Conservation (phyloP, 306 rosid species). For the Acacia crassicarpa region DNA sequence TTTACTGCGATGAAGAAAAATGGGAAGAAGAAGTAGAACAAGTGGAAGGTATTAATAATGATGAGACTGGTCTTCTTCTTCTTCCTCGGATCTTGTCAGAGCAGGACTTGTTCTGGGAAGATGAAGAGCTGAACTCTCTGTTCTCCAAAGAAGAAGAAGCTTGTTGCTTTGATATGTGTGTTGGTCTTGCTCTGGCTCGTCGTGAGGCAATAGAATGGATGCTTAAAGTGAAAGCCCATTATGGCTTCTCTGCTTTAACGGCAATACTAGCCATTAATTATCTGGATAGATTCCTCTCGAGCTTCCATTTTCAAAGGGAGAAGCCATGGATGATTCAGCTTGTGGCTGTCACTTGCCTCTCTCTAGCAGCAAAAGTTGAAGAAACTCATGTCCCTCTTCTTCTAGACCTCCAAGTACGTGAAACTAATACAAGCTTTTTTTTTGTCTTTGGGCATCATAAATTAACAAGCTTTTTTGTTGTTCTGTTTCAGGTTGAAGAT, state of each 20-base stretch:
- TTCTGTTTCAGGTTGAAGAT: slow-evolving; percentile 62
- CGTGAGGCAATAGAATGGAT: slow-evolving; percentile 74
- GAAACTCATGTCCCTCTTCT: slow-evolving; percentile 92
- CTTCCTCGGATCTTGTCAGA: slow-evolving; percentile 53
- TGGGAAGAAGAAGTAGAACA: slow-evolving; percentile 53
- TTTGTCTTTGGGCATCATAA: background rate
- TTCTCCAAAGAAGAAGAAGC: slow-evolving; percentile 59
- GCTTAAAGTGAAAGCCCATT: slow-evolving; percentile 70
- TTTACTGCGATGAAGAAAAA: slow-evolving; percentile 73
- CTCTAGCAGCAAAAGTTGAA: slow-evolving; percentile 94
- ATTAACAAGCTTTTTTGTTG: background rate
- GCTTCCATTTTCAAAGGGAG: slow-evolving; percentile 67
- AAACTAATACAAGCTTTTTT: background rate
- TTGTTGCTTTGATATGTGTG: slow-evolving; percentile 25
- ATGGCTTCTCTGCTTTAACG: slow-evolving; percentile 76
- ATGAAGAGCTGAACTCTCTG: slow-evolving; percentile 63
- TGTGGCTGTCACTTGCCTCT: slow-evolving; percentile 86
- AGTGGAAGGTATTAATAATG: background rate
- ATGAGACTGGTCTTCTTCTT: background rate
- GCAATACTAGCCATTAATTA: slow-evolving; percentile 82
- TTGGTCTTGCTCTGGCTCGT: slow-evolving; percentile 44
- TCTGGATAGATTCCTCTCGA: slow-evolving; percentile 64
- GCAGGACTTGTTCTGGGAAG: slow-evolving; percentile 77
- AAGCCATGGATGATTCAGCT: slow-evolving; percentile 93
- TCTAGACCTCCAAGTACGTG: slow-evolving; percentile 80